phyloP scores from a whole-genome alignment of 129 eudicot genomes.

The Daucus carota region DNA sequence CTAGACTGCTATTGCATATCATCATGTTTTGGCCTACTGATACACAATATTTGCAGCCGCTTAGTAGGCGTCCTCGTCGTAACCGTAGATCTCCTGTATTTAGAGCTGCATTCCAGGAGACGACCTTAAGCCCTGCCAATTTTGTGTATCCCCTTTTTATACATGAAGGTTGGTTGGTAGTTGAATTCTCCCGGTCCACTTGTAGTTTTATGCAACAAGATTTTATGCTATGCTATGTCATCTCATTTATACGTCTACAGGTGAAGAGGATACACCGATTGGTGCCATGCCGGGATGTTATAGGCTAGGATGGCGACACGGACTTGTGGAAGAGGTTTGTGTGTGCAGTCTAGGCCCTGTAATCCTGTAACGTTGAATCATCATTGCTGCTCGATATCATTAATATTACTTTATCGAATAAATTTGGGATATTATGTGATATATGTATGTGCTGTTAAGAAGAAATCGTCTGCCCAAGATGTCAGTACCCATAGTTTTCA shows the following conservation, averaged over 20 bases:
- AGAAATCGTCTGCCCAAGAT: neutral
- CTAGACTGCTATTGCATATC: no score
- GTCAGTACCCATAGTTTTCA: neutral
- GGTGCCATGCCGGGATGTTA: constrained; percentile 99
- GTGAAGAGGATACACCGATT: constrained; percentile 93
- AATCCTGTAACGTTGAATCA: neutral
- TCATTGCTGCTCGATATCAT: neutral
- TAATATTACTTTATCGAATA: neutral
- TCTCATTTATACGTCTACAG: constrained; percentile 37
- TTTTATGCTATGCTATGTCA: neutral
- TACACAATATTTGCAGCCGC: constrained; percentile 24
- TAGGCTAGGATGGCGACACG: constrained; percentile 99
- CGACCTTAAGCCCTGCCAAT: constrained; percentile 76
- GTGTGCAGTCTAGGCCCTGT: constrained; percentile 6
- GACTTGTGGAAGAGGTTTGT: constrained; percentile 86
- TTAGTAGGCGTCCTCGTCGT: constrained; percentile 76
- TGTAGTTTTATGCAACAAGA: neutral
- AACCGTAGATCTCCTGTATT: constrained; percentile 76
- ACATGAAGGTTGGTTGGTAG: constrained; percentile 81
- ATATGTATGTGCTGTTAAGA: neutral
- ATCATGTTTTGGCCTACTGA: neutral
- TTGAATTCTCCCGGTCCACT: neutral
- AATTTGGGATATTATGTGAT: neutral
- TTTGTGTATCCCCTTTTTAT: constrained; percentile 90
- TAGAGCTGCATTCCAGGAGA: constrained; percentile 93